Evolutionary conservation across 495 filamentous ascomycete genomes (phyloP).

Genomic region (Venustampulla echinocandica): DNA sequence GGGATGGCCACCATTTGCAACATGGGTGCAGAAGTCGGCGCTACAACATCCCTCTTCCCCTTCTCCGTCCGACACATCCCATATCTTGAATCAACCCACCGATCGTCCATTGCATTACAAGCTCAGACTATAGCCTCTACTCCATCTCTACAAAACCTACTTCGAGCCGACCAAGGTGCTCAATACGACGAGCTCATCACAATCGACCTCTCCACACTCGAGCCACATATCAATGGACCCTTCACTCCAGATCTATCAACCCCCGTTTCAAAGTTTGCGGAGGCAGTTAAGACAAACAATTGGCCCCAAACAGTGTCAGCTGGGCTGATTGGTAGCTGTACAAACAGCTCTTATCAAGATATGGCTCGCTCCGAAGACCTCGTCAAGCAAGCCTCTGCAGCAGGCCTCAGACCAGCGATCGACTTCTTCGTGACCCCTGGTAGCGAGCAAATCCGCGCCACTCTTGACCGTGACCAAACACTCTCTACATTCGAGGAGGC

Average conservation of each 20-base stretch:
- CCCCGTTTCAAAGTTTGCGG: slow-evolving; percentile 77
- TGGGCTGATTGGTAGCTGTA: slow-evolving; percentile 93
- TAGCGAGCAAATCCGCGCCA: slow-evolving; percentile 93
- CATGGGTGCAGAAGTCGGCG: slow-evolving; percentile 83
- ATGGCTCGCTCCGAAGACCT: slow-evolving; percentile 92
- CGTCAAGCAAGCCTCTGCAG: slow-evolving; percentile 79
- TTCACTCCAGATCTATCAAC: slow-evolving; percentile 94
- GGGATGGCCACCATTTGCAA: slow-evolving; percentile 91
- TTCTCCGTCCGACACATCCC: slow-evolving; percentile 60
- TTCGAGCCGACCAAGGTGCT: slow-evolving; percentile 69
- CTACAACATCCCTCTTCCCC: slow-evolving; percentile 85
- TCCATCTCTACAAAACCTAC: slow-evolving; percentile 43
- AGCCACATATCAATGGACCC: slow-evolving; percentile 96
- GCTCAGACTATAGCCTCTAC: slow-evolving; percentile 44
- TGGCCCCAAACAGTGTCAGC: slow-evolving; percentile 90
- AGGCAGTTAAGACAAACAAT: slow-evolving; percentile 68
- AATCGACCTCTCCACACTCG: slow-evolving; percentile 83
- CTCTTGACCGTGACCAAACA: slow-evolving; percentile 76
- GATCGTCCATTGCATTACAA: slow-evolving; percentile 58
- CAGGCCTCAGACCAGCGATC: slow-evolving; percentile 77
- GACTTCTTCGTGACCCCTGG: slow-evolving; percentile 95
- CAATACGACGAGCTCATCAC: slow-evolving; percentile 84
- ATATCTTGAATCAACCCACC: slow-evolving; percentile 78
- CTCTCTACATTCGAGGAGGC: slow-evolving; percentile 79
- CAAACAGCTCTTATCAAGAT: slow-evolving; percentile 96